Evolutionary conservation across 352 stramenopile species (phyloP).

Genomic region (Pythium volutum): DNA sequence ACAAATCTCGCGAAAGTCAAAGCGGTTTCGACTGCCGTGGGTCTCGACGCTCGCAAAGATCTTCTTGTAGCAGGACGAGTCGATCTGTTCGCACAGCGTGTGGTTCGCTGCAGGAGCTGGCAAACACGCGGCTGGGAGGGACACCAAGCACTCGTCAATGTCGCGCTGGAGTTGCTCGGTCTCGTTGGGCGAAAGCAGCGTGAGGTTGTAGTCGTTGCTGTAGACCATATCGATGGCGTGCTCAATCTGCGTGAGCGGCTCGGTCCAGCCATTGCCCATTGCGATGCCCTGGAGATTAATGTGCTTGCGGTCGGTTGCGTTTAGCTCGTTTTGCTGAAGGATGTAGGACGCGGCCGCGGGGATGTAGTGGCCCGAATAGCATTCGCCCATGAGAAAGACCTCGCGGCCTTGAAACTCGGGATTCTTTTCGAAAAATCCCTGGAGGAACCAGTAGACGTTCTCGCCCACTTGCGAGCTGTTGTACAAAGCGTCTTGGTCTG

Average conservation of each 20-base stretch:
- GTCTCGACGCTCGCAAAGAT: constrained; percentile 8
- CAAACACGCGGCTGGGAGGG: too few relatives aligned
- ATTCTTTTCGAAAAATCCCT: constrained; percentile 45
- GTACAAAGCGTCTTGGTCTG: constrained; percentile 17
- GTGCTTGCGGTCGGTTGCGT: constrained; percentile 30
- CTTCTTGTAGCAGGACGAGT: not conserved
- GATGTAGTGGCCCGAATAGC: constrained; percentile 56
- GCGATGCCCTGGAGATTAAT: constrained; percentile 63
- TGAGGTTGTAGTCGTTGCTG: constrained; percentile 55
- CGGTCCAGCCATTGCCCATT: constrained; percentile 71
- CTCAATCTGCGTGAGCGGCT: constrained; percentile 30
- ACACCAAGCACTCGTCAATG: too few relatives aligned
- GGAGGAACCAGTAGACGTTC: constrained; percentile 54
- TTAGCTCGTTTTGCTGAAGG: constrained; percentile 27
- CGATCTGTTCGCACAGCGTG: too few relatives aligned
- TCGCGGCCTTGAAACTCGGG: constrained; percentile 35
- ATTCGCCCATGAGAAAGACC: constrained; percentile 58
- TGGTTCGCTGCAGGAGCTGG: too few relatives aligned
- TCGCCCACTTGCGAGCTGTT: constrained; percentile 41
- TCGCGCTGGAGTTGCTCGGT: too few relatives aligned
- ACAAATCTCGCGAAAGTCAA: constrained; percentile 4
- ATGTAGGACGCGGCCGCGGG: constrained; percentile 41
- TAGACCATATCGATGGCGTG: constrained; percentile 44
- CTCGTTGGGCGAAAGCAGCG: constrained; percentile 37
- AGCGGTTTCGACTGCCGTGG: constrained; percentile 38